Percentiles rank a stretch among this genome's conserved stretches.
phyloP scores from a whole-genome alignment of 2,329 filamentous ascomycete species.

The Rosellinia necatrix region DNA sequence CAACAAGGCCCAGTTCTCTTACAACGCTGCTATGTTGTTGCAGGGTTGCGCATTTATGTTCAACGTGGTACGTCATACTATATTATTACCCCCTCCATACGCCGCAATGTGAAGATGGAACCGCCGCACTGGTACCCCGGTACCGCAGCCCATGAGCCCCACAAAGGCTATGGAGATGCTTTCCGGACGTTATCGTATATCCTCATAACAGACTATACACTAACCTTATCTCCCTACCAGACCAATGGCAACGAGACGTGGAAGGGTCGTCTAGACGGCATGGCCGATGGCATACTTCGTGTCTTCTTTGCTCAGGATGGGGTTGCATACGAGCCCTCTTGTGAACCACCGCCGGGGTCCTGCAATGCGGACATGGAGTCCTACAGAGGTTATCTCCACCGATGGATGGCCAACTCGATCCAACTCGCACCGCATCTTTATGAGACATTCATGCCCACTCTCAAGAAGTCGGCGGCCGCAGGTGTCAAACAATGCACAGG shows the following conservation, averaged over 20 bases:
- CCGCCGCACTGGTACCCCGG: not conserved
- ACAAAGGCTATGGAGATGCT: not conserved
- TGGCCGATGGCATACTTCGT: conserved; percentile 55
- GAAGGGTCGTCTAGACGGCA: conserved; percentile 58
- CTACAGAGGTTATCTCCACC: conserved; percentile 73
- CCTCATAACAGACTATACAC: conserved; percentile 1
- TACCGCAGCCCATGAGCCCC: not conserved
- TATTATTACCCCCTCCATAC: not conserved
- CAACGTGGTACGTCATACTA: conserved; percentile 55
- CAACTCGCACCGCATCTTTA: conserved; percentile 65
- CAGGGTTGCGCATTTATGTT: conserved; percentile 72
- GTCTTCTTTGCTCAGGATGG: conserved; percentile 58
- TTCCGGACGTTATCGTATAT: not conserved
- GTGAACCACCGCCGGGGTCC: conserved; percentile 56
- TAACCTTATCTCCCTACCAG: conserved; percentile 40
- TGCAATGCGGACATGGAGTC: conserved; percentile 75
- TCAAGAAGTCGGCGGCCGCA: conserved; percentile 61
- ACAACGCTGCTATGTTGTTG: conserved; percentile 66
- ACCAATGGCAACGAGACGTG: conserved; percentile 59
- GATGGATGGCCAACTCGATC: conserved; percentile 66
- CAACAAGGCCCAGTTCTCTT: conserved; percentile 68
- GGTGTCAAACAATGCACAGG: conserved; percentile 68
- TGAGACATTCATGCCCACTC: conserved; percentile 59
- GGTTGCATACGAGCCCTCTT: conserved; percentile 69
- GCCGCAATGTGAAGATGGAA: not conserved